Evolutionary conservation across 1,139 yeast species (phyloP).

Genomic region (Kurtzmaniella quercitrusa): DNA sequence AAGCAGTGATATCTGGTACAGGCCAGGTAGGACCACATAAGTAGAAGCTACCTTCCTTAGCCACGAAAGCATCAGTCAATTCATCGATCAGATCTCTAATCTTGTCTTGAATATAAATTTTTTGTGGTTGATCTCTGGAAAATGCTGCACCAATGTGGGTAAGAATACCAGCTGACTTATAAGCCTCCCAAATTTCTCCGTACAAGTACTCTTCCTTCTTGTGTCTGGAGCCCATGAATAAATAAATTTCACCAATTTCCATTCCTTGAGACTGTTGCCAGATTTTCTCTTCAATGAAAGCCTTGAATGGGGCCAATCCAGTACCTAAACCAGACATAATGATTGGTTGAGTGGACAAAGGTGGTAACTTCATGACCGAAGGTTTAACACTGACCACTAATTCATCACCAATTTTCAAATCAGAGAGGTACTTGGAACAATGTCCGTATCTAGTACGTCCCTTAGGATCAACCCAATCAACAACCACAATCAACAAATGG

Average conservation of each 20-base stretch:
- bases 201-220: constrained; percentile 92
- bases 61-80: constrained; percentile 74
- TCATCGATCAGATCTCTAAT: constrained; percentile 73
- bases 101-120: constrained; percentile 92
- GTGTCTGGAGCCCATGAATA: constrained; percentile 93
- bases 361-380: constrained; percentile 94
- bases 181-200: constrained; percentile 98
- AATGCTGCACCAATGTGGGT: constrained; percentile 98
- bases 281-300: constrained; percentile 90
- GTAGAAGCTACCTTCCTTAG: constrained; percentile 83
- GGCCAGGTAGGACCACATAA: constrained; percentile 99
- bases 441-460: constrained; percentile 92
- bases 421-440: constrained; percentile 86
- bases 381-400: constrained; percentile 94
- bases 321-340: constrained; percentile 98
- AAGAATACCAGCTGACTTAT: constrained; percentile 83
- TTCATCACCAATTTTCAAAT: constrained; percentile 75
- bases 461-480: constrained; percentile 87
- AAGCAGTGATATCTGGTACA: constrained; percentile 92
- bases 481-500: constrained; percentile 89
- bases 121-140: constrained; percentile 94
- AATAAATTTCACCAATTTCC: constrained; percentile 84
- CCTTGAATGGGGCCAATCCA: constrained; percentile 98
- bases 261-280: constrained; percentile 90
- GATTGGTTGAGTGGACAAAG: constrained; percentile 80